Conservation (phyloP, 176 grass and related monocot genomes). For the Miscanthus lutarioriparius region DNA sequence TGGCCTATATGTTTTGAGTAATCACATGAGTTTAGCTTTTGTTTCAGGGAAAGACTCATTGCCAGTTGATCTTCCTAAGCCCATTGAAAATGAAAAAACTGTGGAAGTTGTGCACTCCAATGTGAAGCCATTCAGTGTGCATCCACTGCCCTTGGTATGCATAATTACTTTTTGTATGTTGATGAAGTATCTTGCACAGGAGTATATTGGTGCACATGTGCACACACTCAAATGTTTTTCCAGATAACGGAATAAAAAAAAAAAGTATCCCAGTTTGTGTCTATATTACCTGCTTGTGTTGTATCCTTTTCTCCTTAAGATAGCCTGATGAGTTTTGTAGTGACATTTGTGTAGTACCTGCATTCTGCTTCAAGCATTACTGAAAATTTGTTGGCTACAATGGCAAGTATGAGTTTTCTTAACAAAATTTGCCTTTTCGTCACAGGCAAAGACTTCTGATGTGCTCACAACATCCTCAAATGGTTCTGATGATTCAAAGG, state of each 20-base stretch:
- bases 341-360: background rate
- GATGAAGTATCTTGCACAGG: background rate
- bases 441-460: slow-evolving; percentile 48
- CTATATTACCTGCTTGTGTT: background rate
- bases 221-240: background rate
- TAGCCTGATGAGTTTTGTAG: slow-evolving; percentile 20
- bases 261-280: background rate
- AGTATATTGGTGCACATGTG: background rate
- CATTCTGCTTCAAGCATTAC: background rate
- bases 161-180: background rate
- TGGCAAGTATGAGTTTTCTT: slow-evolving; percentile 12
- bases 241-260: background rate
- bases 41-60: slow-evolving; percentile 82
- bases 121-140: slow-evolving; percentile 68
- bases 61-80: slow-evolving; percentile 73
- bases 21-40: slow-evolving; percentile 33
- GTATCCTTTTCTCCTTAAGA: slow-evolving; percentile 11
- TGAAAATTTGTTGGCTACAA: background rate
- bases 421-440: slow-evolving; percentile 13
- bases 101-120: slow-evolving; percentile 52
- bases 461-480: slow-evolving; percentile 55
- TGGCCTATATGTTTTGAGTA: slow-evolving; percentile 6
- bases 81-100: slow-evolving; percentile 50
- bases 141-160: slow-evolving; percentile 57
- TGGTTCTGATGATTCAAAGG: slow-evolving; percentile 56